Base-by-base conservation (phyloP, 2,329 filamentous ascomycete genomes). In the Orbilia javanica region DNA sequence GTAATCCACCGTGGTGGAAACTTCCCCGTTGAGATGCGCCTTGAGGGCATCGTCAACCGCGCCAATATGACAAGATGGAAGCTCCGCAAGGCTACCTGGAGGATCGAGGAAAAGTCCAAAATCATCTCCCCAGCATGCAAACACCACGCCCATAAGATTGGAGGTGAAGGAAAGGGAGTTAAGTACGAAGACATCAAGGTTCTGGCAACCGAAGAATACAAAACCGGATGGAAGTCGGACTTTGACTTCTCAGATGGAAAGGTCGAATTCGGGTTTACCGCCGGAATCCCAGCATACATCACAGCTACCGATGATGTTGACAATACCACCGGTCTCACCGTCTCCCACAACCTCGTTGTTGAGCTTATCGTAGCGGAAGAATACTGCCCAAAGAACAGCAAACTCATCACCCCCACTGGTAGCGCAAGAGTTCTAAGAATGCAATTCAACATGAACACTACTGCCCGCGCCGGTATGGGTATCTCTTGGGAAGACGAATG, bases 401-500 rank as follows among this genome's bases (percentile, higher is more conserved):
- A 90, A 83, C 87, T 93, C 63, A 88, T 93, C 57, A 94, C 93
- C 0, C 93, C 94, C 62, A 97, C 95, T 0, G 95, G 95, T 78
- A 92, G 94, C 1, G 96, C 95, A 0, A 90, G 95, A 80, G 95
- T 98, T 65, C 87, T 99, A 78, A 89, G 95, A 80, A 97, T 97
- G 88, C 93, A 97, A 83, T 98, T 97, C 86, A 90, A 89, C 81
- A 87, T 96, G 66, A 87, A 90, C 72, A 88, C 98, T 69, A 97
- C 94, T 3, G 92, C 97, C 85, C 89, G 93, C 76, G 89, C 89
- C 20, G 95, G 95, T 18, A 88, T 97, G 83, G 94, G 95, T 63
- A 94, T 99, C 82, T 93, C 92, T 81, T 99, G 96, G 95, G 95
- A 98, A 81, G 95, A 97, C 85, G 95, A 99, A 86, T 90, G 93